phyloP scores from a whole-genome alignment of 129 eudicot species.

The Artemisia argyi region DNA sequence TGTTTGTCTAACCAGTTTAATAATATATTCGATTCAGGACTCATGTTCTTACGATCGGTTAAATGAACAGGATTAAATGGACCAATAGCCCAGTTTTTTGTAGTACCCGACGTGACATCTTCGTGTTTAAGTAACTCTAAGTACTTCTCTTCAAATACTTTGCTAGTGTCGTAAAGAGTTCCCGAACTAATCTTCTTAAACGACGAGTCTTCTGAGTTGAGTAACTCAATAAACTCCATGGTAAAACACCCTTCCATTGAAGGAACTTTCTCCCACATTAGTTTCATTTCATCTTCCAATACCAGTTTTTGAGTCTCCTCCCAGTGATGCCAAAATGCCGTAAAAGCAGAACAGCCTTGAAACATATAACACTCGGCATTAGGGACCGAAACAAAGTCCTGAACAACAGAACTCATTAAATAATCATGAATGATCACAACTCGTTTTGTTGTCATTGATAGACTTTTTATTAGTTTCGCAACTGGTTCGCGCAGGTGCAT shows the following conservation, averaged over 20 bases:
- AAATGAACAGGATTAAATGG: conserved; percentile 31
- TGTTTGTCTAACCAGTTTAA: no score
- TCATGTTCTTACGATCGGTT: neutral
- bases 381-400: conserved; percentile 23
- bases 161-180: conserved; percentile 27
- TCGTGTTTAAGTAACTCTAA: conserved; percentile 19
- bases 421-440: conserved; percentile 36
- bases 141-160: conserved; percentile 29
- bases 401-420: conserved; percentile 40
- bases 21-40: no score
- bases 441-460: conserved; percentile 22
- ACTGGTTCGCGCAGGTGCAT: neutral
- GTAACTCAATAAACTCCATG: conserved; percentile 13
- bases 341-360: conserved; percentile 35
- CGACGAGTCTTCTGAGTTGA: conserved; percentile 14
- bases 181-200: conserved; percentile 32
- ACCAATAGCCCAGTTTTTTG: conserved; percentile 33
- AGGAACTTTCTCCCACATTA: conserved; percentile 15
- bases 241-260: conserved; percentile 33
- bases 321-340: conserved; percentile 37
- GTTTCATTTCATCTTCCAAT: conserved; percentile 19
- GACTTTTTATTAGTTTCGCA: conserved; percentile 2
- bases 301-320: conserved; percentile 12
- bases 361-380: conserved; percentile 35
- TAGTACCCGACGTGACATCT: conserved; percentile 6